A percentile compares a stretch with the other conserved stretches of the same genome.
These are phyloP conservation scores for Verticillium dahliae DNA, from an alignment of 2,329 filamentous ascomycete species.

Conservation along the genomic window DNA sequence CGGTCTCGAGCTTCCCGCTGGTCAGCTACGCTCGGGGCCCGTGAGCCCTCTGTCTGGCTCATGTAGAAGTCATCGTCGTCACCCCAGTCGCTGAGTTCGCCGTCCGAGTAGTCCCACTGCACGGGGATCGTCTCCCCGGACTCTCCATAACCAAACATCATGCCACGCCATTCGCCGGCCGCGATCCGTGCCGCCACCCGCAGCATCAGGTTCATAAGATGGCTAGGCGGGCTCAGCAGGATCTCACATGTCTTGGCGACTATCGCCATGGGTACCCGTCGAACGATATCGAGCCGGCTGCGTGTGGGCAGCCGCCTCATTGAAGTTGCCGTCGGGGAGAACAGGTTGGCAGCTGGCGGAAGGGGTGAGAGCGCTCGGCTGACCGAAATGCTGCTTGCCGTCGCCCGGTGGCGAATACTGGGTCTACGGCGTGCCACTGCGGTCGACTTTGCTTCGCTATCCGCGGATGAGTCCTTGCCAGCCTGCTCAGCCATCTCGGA, in stretches of 20 bases:
- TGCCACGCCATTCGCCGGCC: constrained; percentile 55
- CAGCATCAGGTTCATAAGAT: constrained; percentile 73
- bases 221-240: constrained; percentile 71
- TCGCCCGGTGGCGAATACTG: constrained; percentile 46
- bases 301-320: constrained; percentile 21
- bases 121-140: constrained; percentile 48
- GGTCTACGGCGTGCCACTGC: constrained; percentile 26
- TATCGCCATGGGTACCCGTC: constrained; percentile 54
- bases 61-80: constrained; percentile 45
- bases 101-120: constrained; percentile 57
- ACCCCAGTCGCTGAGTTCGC: constrained; percentile 45
- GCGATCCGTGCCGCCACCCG: constrained; percentile 73
- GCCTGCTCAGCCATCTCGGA: constrained; percentile 2
- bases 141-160: constrained; percentile 48
- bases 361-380: constrained; percentile 58
- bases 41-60: constrained; percentile 27
- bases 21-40: constrained; percentile 5
- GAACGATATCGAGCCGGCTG: constrained; percentile 34
- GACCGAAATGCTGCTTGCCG: constrained; percentile 41
- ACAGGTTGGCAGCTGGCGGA: constrained; percentile 60
- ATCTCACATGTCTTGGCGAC: constrained; percentile 72
- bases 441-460: constrained; percentile 9
- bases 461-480: constrained; percentile 4
- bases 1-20: background rate
- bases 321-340: constrained; percentile 37